Conservation (phyloP, 495 filamentous ascomycete species). For the Xylaria castorea region DNA sequence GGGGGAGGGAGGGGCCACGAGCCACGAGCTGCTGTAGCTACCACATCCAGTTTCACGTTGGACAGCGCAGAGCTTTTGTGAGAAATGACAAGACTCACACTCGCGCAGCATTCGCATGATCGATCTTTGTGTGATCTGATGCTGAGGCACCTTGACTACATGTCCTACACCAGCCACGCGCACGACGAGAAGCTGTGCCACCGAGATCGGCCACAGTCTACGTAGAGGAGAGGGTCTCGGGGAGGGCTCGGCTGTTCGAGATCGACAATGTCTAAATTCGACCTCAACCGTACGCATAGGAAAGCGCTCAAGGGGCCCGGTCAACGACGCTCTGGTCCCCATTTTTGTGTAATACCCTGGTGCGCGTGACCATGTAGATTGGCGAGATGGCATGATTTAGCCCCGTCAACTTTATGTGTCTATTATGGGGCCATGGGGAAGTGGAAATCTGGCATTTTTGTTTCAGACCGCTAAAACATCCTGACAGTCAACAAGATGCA, state of each 20-base stretch:
- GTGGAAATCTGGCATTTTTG: slow-evolving; percentile 6
- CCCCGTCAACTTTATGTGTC: slow-evolving; percentile 10
- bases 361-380: slow-evolving; percentile 25
- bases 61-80: slow-evolving; percentile 17
- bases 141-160: slow-evolving; percentile 26
- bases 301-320: background rate
- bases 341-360: slow-evolving; percentile 11
- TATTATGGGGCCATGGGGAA: slow-evolving; percentile 13
- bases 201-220: slow-evolving; percentile 20
- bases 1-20: background rate
- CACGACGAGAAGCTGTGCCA: slow-evolving; percentile 28
- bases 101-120: slow-evolving; percentile 30
- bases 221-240: slow-evolving; percentile 5
- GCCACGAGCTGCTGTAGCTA: slow-evolving; percentile 24
- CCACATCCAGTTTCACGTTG: slow-evolving; percentile 8
- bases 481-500: background rate
- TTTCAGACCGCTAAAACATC: slow-evolving; percentile 9
- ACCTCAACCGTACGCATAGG: slow-evolving; percentile 15
- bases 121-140: slow-evolving; percentile 28
- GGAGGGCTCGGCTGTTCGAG: slow-evolving; percentile 13
- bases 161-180: slow-evolving; percentile 27
- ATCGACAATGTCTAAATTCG: slow-evolving; percentile 25
- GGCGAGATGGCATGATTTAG: slow-evolving; percentile 27
- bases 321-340: slow-evolving; percentile 11
- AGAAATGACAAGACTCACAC: slow-evolving; percentile 3